Evolutionary conservation across 1,284 basidiomycete genomes (phyloP).

Genomic region (Flammula alnicola): DNA sequence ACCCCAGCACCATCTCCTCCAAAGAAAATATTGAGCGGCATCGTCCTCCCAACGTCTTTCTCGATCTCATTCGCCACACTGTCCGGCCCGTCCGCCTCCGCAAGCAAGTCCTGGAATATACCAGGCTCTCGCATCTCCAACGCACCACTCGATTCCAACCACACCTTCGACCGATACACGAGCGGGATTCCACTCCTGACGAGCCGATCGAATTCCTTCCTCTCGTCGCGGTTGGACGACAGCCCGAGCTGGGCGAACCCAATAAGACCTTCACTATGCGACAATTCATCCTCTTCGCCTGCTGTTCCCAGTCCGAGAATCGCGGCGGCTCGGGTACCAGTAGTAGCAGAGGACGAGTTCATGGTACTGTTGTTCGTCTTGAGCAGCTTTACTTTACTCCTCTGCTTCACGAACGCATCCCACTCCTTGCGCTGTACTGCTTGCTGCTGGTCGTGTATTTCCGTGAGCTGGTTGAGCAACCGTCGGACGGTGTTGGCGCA

Average conservation of each 20-base stretch:
- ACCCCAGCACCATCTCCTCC: constrained; percentile 95
- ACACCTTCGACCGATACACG: constrained; percentile 85
- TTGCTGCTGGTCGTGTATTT: constrained; percentile 88
- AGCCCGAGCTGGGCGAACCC: constrained; percentile 89
- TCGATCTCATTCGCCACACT: constrained; percentile 86
- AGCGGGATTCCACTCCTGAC: constrained; percentile 89
- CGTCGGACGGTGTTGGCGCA: constrained; percentile 78
- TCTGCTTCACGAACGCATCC: constrained; percentile 84
- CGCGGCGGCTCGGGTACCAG: constrained; percentile 51
- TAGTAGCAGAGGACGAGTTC: constrained; percentile 31
- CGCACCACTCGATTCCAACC: constrained; percentile 92
- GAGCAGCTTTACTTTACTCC: constrained; percentile 51
- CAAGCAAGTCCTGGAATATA: constrained; percentile 84
- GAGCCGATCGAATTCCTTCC: constrained; percentile 79
- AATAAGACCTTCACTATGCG: constrained; percentile 78
- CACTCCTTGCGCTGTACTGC: constrained; percentile 77
- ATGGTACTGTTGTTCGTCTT: constrained; percentile 28
- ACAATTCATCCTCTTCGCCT: constrained; percentile 69
- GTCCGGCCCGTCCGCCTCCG: constrained; percentile 55
- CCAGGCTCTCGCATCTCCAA: constrained; percentile 93
- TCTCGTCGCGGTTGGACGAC: constrained; percentile 75
- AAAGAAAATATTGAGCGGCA: constrained; percentile 97
- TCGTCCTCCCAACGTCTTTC: constrained; percentile 92
- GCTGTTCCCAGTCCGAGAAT: constrained; percentile 68
- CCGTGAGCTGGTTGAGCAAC: constrained; percentile 81